A percentile compares a stretch with the other conserved stretches of the same genome.
Conservation (phyloP, 2,329 filamentous ascomycete genomes). For the Hansfordia pulvinata region DNA sequence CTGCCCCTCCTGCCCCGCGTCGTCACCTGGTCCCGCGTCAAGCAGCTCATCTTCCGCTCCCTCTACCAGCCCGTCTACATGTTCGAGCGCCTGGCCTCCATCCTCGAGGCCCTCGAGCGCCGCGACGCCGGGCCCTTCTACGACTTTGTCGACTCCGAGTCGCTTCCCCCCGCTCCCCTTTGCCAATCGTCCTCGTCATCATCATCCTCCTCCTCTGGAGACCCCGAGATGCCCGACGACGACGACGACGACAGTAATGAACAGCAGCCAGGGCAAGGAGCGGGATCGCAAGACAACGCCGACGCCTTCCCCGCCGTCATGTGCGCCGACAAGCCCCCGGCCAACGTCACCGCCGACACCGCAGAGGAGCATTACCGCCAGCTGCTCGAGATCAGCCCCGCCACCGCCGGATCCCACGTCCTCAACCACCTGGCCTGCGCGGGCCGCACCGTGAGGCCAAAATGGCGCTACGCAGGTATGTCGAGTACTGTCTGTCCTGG, state of each 20-base stretch:
- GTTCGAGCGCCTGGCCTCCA: conserved; percentile 26
- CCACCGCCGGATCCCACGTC: conserved; percentile 28
- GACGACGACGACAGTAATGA: too few relatives aligned
- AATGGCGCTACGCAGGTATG: conserved; percentile 12
- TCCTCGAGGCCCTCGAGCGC: conserved; percentile 26
- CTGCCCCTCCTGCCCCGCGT: conserved; percentile 29
- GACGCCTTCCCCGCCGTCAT: conserved; percentile 31
- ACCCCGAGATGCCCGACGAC: conserved; percentile 16
- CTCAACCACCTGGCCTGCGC: conserved; percentile 20
- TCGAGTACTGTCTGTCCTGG: too few relatives aligned
- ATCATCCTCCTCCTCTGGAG: too few relatives aligned
- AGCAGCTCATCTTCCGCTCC: conserved; percentile 24
- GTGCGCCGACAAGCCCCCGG: conserved; percentile 25
- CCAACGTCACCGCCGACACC: conserved; percentile 17
- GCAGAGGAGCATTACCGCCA: conserved; percentile 18
- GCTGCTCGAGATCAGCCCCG: conserved; percentile 23
- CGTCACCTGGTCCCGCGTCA: conserved; percentile 34
- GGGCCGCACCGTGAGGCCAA: conserved; percentile 16
- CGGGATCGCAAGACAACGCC: too few relatives aligned
- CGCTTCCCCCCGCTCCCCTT: conserved; percentile 17
- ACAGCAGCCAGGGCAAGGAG: too few relatives aligned
- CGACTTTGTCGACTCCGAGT: conserved; percentile 13
- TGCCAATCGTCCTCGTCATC: too few relatives aligned
- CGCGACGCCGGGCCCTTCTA: conserved; percentile 31
- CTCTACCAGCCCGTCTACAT: conserved; percentile 29